Percentiles rank a stretch among this genome's conserved stretches.
Conservation (phyloP, 1,284 basidiomycete genomes). For the Pterula multifida region DNA sequence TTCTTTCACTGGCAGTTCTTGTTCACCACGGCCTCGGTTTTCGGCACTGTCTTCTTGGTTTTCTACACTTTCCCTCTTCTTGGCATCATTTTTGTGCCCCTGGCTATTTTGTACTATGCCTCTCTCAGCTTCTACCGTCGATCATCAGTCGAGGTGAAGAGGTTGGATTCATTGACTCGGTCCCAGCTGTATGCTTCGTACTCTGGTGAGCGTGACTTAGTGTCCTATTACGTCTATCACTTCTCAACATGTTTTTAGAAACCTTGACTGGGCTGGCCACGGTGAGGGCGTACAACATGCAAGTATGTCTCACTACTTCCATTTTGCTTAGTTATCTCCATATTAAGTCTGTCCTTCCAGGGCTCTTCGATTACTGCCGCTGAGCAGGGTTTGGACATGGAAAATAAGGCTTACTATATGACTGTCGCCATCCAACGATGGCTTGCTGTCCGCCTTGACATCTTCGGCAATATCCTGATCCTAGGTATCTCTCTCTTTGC, state of each 20-base stretch:
- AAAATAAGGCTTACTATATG: slow-evolving; percentile 74
- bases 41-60: slow-evolving; percentile 45
- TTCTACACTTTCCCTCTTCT: slow-evolving; percentile 56
- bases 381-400: slow-evolving; percentile 53
- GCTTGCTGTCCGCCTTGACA: slow-evolving; percentile 47
- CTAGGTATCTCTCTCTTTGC: slow-evolving; percentile 64
- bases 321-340: background rate
- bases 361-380: slow-evolving; percentile 34
- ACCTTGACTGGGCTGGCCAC: slow-evolving; percentile 32
- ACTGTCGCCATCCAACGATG: slow-evolving; percentile 53
- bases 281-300: slow-evolving; percentile 30
- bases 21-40: slow-evolving; percentile 31
- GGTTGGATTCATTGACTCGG: slow-evolving; percentile 58
- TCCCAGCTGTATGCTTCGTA: slow-evolving; percentile 52
- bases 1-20: slow-evolving; percentile 27
- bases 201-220: slow-evolving; percentile 17
- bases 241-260: slow-evolving; percentile 16
- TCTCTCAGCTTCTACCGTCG: slow-evolving; percentile 41
- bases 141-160: slow-evolving; percentile 53
- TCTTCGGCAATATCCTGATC: slow-evolving; percentile 64
- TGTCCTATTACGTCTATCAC: background rate
- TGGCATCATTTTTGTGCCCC: slow-evolving; percentile 45
- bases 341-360: slow-evolving; percentile 14
- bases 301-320: slow-evolving; percentile 17
- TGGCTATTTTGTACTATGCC: slow-evolving; percentile 36